These are phyloP conservation scores for Wickerhamiella musiphila DNA, from an alignment of 805 yeast species.

Conservation along the genomic window DNA sequence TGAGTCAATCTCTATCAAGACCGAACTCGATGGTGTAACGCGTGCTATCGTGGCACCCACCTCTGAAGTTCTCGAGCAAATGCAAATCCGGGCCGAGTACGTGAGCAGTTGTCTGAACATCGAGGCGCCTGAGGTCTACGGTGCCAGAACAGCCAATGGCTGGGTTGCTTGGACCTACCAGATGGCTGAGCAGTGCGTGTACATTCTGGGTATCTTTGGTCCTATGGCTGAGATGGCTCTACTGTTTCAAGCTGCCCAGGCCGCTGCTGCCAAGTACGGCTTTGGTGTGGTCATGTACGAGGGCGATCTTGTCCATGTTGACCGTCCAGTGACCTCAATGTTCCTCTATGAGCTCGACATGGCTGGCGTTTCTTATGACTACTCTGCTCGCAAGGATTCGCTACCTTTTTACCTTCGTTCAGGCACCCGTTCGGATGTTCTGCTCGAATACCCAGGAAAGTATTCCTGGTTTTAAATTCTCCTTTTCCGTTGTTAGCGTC, in stretches of 20 bases:
- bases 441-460: slow-evolving; percentile 9
- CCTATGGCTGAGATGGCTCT: slow-evolving; percentile 9
- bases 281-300: slow-evolving; percentile 6
- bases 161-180: slow-evolving; percentile 9
- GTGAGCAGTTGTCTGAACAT: slow-evolving; percentile 5
- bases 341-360: slow-evolving; percentile 4
- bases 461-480: slow-evolving; percentile 8
- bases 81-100: slow-evolving; percentile 8
- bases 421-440: slow-evolving; percentile 1
- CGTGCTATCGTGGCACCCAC: slow-evolving; percentile 8
- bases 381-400: slow-evolving; percentile 5
- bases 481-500: not conserved
- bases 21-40: slow-evolving; percentile 7
- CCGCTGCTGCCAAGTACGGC: slow-evolving; percentile 5
- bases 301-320: slow-evolving; percentile 7
- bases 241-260: slow-evolving; percentile 7
- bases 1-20: slow-evolving; percentile 9
- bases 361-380: slow-evolving; percentile 3
- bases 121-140: slow-evolving; percentile 5
- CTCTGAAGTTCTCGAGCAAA: slow-evolving; percentile 7
- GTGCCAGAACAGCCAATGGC: slow-evolving; percentile 10
- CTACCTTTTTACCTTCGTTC: slow-evolving; percentile 6
- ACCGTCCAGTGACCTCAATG: slow-evolving; percentile 5
- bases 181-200: slow-evolving; percentile 6
- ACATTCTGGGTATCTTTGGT: slow-evolving; percentile 8